Conservation (phyloP, 371 early-diverging fungal genomes). For the Mortierella sp. region DNA sequence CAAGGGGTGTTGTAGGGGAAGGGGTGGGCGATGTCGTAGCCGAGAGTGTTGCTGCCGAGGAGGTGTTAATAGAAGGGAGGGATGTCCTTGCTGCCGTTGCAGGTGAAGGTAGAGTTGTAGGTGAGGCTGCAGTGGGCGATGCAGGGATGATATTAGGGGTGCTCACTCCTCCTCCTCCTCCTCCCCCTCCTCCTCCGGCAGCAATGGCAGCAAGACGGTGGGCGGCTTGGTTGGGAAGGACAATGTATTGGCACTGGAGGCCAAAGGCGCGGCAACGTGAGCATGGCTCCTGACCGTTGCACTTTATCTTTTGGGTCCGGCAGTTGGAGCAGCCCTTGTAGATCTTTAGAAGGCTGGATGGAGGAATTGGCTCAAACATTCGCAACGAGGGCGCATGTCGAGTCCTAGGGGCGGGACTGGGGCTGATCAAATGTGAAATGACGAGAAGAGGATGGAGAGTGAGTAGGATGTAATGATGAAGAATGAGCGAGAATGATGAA, state of each 20-base stretch:
- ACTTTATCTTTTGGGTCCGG: constrained; percentile 58
- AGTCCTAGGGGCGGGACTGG: constrained; percentile 30
- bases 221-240: constrained; percentile 54
- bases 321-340: constrained; percentile 58
- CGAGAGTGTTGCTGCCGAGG: not conserved
- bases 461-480: constrained; percentile 9
- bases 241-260: constrained; percentile 54
- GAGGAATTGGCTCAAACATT: constrained; percentile 59
- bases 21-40: not conserved
- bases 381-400: constrained; percentile 52
- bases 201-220: constrained; percentile 47
- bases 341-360: constrained; percentile 54
- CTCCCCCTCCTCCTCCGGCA: not conserved
- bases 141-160: not conserved
- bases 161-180: not conserved
- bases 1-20: not conserved
- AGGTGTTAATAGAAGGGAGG: not conserved
- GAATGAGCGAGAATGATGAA: not conserved
- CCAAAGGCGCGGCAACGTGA: constrained; percentile 46
- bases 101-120: constrained; percentile 1
- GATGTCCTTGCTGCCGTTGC: not conserved
- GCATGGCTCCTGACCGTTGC: constrained; percentile 57
- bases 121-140: not conserved
- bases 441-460: not conserved
- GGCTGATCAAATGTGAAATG: constrained; percentile 3